Conservation (phyloP, 2,329 filamentous ascomycete genomes). For the Neofusicoccum ribis region DNA sequence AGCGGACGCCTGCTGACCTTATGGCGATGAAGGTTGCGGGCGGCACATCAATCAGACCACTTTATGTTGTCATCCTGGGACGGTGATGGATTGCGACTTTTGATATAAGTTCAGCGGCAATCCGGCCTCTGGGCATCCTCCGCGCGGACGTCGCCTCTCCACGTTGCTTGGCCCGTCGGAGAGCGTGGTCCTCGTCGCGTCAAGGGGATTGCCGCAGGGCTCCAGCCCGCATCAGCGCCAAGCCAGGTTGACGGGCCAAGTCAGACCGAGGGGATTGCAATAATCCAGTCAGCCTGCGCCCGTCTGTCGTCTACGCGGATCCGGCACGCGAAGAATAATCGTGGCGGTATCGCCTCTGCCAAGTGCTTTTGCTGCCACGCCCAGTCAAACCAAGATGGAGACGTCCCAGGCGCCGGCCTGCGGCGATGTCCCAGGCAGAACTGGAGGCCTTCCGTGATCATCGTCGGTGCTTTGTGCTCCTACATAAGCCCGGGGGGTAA, state of each 20-base stretch:
- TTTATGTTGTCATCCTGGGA: background rate
- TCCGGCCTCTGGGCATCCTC: background rate
- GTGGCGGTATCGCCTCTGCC: background rate
- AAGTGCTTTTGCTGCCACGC: slow-evolving; percentile 4
- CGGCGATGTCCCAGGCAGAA: background rate
- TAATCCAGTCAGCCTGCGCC: background rate
- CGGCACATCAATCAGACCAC: background rate
- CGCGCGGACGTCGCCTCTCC: background rate
- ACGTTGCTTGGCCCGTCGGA: background rate
- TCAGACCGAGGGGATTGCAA: background rate
- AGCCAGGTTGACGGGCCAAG: slow-evolving; percentile 7
- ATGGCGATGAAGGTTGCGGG: background rate
- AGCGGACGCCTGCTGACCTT: background rate
- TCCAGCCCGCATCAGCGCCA: slow-evolving; percentile 12
- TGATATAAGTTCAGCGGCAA: background rate
- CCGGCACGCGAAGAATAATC: background rate
- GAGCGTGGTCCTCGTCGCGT: background rate
- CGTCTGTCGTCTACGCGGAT: background rate
- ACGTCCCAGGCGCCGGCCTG: background rate
- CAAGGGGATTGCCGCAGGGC: slow-evolving; percentile 1
- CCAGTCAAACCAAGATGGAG: slow-evolving; percentile 14
- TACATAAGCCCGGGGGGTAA: slow-evolving; percentile 2
- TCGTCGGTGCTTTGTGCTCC: slow-evolving; percentile 1
- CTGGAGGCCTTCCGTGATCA: slow-evolving; percentile 1
- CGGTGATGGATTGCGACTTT: background rate